Evolutionary conservation across 2,329 filamentous ascomycete genomes (phyloP).

Genomic region (Drechslerella coelobrocha): DNA sequence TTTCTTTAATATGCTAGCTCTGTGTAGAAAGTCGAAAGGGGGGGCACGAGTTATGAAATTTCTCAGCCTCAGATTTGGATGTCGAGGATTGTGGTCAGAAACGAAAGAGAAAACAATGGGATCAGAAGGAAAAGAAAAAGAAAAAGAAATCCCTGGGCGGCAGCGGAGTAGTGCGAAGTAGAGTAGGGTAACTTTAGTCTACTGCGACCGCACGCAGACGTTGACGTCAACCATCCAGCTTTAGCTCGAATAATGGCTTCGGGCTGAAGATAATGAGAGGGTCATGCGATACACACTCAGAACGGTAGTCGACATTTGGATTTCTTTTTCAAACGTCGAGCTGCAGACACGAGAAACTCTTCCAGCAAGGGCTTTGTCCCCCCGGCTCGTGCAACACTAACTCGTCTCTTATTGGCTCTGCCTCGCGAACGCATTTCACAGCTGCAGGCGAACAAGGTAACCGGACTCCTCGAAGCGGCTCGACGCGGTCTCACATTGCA

Average conservation of each 20-base stretch:
- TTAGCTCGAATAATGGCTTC: conserved; percentile 7
- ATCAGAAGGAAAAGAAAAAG: not conserved
- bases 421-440: conserved; percentile 17
- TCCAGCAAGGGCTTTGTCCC: conserved; percentile 14
- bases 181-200: too few relatives aligned
- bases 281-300: conserved; percentile 36
- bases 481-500: conserved; percentile 12
- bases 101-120: too few relatives aligned
- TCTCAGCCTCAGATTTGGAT: not conserved
- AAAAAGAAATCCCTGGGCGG: conserved; percentile 2
- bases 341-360: conserved; percentile 16
- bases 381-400: conserved; percentile 48
- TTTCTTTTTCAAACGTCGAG: conserved; percentile 11
- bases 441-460: conserved; percentile 34
- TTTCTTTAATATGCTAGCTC: too few relatives aligned
- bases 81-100: not conserved
- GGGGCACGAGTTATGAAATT: too few relatives aligned
- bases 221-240: not conserved
- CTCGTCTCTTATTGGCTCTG: conserved; percentile 30
- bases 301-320: not conserved
- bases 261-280: conserved; percentile 12
- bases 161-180: not conserved
- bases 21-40: not conserved
- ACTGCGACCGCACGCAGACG: not conserved
- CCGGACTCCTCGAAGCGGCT: conserved; percentile 43